A percentile compares a stretch with the other conserved stretches of the same genome.
Conservation (phyloP, 1,284 basidiomycete species). For the Puccinia triticina region DNA sequence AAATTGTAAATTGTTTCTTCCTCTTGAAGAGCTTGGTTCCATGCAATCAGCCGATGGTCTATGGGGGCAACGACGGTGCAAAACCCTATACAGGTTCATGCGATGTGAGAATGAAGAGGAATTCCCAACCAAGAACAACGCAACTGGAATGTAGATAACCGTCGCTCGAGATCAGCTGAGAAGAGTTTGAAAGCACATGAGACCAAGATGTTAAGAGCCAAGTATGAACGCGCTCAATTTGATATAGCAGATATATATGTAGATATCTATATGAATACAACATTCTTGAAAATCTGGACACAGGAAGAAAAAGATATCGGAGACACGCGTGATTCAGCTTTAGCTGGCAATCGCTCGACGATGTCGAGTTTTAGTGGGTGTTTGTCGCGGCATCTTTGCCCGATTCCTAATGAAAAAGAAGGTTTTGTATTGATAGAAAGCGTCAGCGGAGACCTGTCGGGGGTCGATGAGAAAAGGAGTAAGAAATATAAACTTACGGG, state of each 20-base stretch:
- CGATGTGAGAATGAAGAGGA: neutral
- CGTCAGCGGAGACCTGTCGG: neutral
- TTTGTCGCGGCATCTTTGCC: neutral
- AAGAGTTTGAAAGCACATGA: neutral
- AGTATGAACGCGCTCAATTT: neutral
- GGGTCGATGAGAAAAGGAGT: neutral
- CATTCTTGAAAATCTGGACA: conserved; percentile 12
- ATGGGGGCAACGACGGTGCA: too few species aligned
- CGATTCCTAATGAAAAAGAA: conserved; percentile 1
- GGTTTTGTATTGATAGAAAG: neutral
- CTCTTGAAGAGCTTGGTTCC: too few species aligned
- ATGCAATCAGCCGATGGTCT: too few species aligned
- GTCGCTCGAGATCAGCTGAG: neutral
- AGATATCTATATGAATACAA: conserved; percentile 2
- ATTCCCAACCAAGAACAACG: neutral
- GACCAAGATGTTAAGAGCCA: neutral
- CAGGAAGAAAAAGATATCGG: conserved; percentile 27
- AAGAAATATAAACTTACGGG: neutral
- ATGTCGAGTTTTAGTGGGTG: neutral
- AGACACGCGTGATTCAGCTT: neutral
- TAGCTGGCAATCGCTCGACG: neutral
- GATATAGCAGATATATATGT: conserved; percentile 11
- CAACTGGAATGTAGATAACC: neutral
- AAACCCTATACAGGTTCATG: too few species aligned
- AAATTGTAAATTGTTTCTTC: too few species aligned